Evolutionary conservation across 495 filamentous ascomycete species (phyloP), one percentile per base, ranked within the genome.

Genomic region (Rusavskia elegans): DNA sequence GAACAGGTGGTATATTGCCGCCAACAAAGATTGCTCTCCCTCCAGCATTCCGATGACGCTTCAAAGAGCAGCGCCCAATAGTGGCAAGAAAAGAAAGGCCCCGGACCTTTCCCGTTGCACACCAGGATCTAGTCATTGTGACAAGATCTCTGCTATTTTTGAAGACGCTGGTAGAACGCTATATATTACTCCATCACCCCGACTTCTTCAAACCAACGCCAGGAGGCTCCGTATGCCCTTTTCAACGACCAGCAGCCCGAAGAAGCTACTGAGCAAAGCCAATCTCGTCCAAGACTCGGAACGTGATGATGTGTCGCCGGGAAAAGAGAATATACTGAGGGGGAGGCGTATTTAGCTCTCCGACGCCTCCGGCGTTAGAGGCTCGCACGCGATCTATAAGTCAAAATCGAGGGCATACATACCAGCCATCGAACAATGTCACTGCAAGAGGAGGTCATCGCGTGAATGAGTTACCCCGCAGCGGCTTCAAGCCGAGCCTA

Each of bases 101-200:
- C 56, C 53, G 25, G 37, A 58, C 25, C 56, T 61, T 16, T 53
- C 50, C 14, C 50, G 59, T 20, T 35, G 53, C 19, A 38, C 29
- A n/a, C 37, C 53, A n/a, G 53, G 50, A 42, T 51, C 51, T 7
- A 44, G 59, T 45, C 53, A 54, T 49, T 32, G 36, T 13, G 51
- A 49, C 20, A 58, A 46, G 45, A 58, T 58, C 38, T 58, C 56
- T n/a, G 50, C 23, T 29, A 50, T 58, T n/a, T 61, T 58, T 27
- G 56, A 50, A 19, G 51, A 56, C 40, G 53, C 56, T 35, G 46
- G 36, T 8, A 48, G 37, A 38, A 49, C 56, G 29, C 50, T 55
- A 14, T n/a, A 20, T 17, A 49, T 42, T 23, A 21, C 21, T 21
- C 30, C 40, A 20, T n/a, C 49, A 11, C 49, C 49, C 20, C 40